A percentile compares a stretch with the other conserved stretches of the same genome.
Conservation (phyloP, 768 basidiomycete species). For the Mycena galericulata region DNA sequence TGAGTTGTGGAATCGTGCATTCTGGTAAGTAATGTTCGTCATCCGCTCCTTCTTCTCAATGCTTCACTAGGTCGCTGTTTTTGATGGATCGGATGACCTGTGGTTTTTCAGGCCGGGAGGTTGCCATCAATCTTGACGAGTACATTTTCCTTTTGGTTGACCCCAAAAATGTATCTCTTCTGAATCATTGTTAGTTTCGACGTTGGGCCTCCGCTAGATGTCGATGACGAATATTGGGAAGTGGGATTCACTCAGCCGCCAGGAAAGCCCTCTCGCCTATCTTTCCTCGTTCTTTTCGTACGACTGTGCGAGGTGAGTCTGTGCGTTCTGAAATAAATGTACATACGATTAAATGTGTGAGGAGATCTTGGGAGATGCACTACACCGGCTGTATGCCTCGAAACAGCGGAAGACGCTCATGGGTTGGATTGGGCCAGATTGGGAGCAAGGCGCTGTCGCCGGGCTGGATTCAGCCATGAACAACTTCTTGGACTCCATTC, state of each 20-base stretch:
- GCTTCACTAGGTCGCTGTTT: conserved; percentile 45
- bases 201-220: conserved; percentile 62
- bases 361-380: conserved; percentile 26
- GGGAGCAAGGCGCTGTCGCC: conserved; percentile 58
- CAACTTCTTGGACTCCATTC: conserved; percentile 62
- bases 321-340: too few relatives aligned
- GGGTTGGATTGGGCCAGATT: conserved; percentile 50
- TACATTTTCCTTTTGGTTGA: conserved; percentile 37
- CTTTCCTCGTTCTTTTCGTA: conserved; percentile 52
- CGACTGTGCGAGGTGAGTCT: conserved; percentile 55
- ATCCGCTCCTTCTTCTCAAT: not conserved
- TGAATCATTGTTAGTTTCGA: conserved; percentile 56
- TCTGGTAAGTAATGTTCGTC: conserved; percentile 43
- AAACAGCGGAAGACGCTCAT: conserved; percentile 53
- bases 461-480: conserved; percentile 65
- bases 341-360: not conserved
- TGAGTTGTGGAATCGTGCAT: conserved; percentile 63
- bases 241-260: conserved; percentile 61
- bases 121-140: conserved; percentile 66
- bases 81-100: conserved; percentile 45
- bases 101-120: conserved; percentile 61
- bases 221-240: conserved; percentile 69
- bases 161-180: not conserved
- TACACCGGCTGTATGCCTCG: conserved; percentile 32
- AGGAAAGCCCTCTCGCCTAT: conserved; percentile 49